A percentile compares a stretch with the other conserved stretches of the same genome.
phyloP scores from a whole-genome alignment of 345 rosid species.

The Eucalyptus lansdowneana region DNA sequence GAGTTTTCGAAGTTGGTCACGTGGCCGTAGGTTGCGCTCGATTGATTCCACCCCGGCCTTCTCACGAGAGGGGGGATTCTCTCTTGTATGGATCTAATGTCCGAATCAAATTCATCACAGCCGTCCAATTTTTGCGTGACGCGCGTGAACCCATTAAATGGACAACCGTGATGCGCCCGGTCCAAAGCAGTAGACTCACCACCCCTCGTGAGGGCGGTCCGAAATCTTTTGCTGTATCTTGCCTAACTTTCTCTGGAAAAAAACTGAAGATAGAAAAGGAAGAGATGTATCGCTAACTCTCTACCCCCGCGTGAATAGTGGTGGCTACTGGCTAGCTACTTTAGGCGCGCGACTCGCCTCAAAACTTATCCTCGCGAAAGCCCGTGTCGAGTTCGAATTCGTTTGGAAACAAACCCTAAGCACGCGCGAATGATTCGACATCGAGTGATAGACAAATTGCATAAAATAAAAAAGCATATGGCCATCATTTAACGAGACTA shows the following conservation, averaged over 20 bases:
- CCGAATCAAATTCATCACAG: background rate
- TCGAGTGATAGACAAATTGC: background rate
- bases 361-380: background rate
- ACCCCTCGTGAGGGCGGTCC: background rate
- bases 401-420: background rate
- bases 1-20: background rate
- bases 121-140: background rate
- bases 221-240: background rate
- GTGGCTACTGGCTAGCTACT: background rate
- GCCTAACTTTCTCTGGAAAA: background rate
- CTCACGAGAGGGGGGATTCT: background rate
- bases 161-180: background rate
- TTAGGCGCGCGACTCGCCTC: background rate
- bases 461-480: background rate
- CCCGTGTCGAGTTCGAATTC: background rate
- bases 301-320: background rate
- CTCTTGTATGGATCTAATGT: background rate
- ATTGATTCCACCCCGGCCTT: background rate
- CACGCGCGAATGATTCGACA: background rate
- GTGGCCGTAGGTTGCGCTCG: background rate
- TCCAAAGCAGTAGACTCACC: background rate
- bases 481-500: background rate
- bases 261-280: background rate
- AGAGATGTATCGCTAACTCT: background rate
- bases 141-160: background rate